Base-by-base conservation (phyloP, 495 filamentous ascomycete species). In the Hypomontagnella monticulosa region DNA sequence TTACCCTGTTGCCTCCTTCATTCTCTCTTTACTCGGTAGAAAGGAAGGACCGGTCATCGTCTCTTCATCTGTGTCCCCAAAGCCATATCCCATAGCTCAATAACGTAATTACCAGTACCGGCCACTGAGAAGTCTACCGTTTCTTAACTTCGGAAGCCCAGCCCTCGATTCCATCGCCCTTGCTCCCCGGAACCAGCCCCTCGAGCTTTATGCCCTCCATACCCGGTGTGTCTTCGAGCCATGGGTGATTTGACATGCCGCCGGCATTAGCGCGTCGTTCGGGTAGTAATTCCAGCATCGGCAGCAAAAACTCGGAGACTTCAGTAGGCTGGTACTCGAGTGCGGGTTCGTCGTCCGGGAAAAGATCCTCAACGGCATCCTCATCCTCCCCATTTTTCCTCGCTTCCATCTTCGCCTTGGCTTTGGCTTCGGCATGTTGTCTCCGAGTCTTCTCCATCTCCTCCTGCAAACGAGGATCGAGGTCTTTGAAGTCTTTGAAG, bases 121-220 rank as follows among this genome's bases (percentile, higher is more conserved):
- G n/a, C n/a, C 37, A 3, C 23, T 6, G 23, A 50, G 9, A 27
- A 12, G 20, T 49, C 77, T 81, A 93, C 77, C 90, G 85, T 80
- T 92, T 92, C 83, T 94, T 94, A 2, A 97, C 85, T 80, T 98
- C 95, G 19, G 80, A 82, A 1, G 93, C 89, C 95, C 95, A 99
- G 10, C 95, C 95, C 42, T 97, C 95, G 72, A 99, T 98, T 7
- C 93, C 95, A 55, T 97, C 93, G 4, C 96, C 95, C 38, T 86
- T 87, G 61, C 88, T 93, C 2, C 93, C 93, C 1, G 94, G 89
- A 19, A 85, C 69, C 14, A 96, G 80, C 4, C 86, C 85, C 49
- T 85, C 81, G 42, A 97, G 78, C 61, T 85, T 87, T 42, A 95
- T 79, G 6, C 83, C 84, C 53, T 91, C 86, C 96, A 99, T 99